Evolutionary conservation across 1,284 basidiomycete genomes (phyloP).

Genomic region (Cryptococcus amylolentus): DNA sequence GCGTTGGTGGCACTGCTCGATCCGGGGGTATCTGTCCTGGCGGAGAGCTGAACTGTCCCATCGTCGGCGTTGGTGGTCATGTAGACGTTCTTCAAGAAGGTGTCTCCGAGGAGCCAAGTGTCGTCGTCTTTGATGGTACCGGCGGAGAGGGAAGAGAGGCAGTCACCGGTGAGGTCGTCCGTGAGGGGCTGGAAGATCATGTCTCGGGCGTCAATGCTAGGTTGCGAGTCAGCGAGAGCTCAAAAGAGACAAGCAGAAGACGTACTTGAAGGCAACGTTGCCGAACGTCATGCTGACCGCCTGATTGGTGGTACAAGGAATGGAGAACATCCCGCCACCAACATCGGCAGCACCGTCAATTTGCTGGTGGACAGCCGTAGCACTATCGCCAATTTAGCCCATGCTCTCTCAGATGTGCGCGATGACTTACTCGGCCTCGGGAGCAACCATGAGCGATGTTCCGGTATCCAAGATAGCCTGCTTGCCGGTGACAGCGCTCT

Average conservation of each 20-base stretch:
- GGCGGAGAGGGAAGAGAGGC: constrained; percentile 68
- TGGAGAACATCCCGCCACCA: constrained; percentile 65
- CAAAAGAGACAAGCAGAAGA: not conserved
- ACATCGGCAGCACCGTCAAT: constrained; percentile 62
- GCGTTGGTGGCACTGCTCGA: not conserved
- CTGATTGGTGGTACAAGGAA: constrained; percentile 70
- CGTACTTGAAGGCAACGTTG: constrained; percentile 32
- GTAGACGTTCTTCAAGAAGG: constrained; percentile 32
- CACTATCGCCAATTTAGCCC: constrained; percentile 37
- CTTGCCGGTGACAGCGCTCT: constrained; percentile 3
- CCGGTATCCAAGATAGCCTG: constrained; percentile 32
- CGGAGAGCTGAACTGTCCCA: constrained; percentile 20
- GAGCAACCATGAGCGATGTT: constrained; percentile 50
- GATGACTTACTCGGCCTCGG: constrained; percentile 27
- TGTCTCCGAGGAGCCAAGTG: constrained; percentile 62
- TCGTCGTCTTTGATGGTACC: constrained; percentile 60
- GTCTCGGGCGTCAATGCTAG: constrained; percentile 51
- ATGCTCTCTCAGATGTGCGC: no score
- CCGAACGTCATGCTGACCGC: constrained; percentile 68
- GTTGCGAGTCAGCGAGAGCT: not conserved
- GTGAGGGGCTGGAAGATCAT: constrained; percentile 65
- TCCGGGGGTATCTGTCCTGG: constrained; percentile 14
- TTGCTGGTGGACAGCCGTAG: constrained; percentile 57
- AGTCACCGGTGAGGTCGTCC: constrained; percentile 63
- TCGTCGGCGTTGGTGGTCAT: constrained; percentile 22